phyloP scores from a whole-genome alignment of 1,139 yeast species.

The Lizanozyma gosingica region DNA sequence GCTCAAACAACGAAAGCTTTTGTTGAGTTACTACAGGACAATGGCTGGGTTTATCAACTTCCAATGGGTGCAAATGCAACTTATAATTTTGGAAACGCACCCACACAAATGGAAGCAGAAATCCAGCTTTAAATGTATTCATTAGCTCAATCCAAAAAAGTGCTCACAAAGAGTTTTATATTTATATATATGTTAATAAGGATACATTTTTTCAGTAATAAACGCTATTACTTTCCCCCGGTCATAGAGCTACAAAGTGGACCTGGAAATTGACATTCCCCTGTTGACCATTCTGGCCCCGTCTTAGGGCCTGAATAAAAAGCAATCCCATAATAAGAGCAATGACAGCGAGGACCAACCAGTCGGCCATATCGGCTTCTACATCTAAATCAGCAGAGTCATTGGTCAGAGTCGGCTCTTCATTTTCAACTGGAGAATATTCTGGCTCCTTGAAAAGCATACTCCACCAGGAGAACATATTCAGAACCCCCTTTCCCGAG shows the following conservation, averaged over 20 bases:
- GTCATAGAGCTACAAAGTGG: background rate
- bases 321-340: too few relatives aligned
- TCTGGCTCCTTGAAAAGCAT: background rate
- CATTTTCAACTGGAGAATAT: too few relatives aligned
- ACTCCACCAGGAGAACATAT: background rate
- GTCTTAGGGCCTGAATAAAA: background rate
- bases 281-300: background rate
- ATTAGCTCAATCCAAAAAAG: background rate
- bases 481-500: background rate
- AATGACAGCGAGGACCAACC: too few relatives aligned
- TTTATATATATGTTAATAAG: too few relatives aligned
- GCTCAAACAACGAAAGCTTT: conserved; percentile 54
- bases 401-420: too few relatives aligned
- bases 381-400: too few relatives aligned
- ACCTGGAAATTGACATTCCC: background rate
- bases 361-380: too few relatives aligned
- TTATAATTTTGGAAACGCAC: conserved; percentile 17
- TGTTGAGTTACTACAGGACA: conserved; percentile 46
- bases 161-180: too few relatives aligned
- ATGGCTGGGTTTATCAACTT: conserved; percentile 58
- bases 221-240: too few relatives aligned
- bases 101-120: background rate
- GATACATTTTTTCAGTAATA: too few relatives aligned
- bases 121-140: background rate
- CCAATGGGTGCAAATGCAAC: conserved; percentile 34